Percentiles rank a stretch among this genome's conserved stretches.
These are phyloP conservation scores for Euphorbia schlechtendalii DNA, from an alignment of 441 rosid genomes.

Conservation along the genomic window DNA sequence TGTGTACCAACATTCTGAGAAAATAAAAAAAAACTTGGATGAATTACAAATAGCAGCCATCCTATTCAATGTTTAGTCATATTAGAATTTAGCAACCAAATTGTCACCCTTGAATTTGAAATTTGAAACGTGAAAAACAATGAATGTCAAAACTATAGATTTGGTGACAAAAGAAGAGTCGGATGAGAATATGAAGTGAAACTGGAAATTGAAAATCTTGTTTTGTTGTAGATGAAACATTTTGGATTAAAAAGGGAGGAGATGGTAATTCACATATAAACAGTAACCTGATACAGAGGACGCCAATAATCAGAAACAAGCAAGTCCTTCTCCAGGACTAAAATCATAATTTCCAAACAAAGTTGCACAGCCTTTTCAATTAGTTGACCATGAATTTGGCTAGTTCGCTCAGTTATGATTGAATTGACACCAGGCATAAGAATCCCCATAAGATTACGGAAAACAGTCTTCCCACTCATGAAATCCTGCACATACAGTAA, in stretches of 20 bases:
- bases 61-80: too few species aligned
- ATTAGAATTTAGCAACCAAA: not conserved
- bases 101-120: not conserved
- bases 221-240: too few species aligned
- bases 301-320: slow-evolving; percentile 91
- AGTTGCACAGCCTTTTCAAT: slow-evolving; percentile 91
- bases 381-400: slow-evolving; percentile 71
- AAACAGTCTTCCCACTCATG: slow-evolving; percentile 93
- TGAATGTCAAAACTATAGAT: not conserved
- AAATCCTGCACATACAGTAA: slow-evolving; percentile 58
- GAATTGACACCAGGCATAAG: slow-evolving; percentile 80
- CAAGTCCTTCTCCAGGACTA: slow-evolving; percentile 76
- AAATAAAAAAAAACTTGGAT: not conserved
- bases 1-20: not conserved
- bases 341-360: slow-evolving; percentile 74
- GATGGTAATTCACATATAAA: slow-evolving; percentile 9
- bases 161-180: not conserved
- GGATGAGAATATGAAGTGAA: not conserved
- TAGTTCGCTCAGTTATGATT: slow-evolving; percentile 62
- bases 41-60: not conserved
- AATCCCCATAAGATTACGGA: slow-evolving; percentile 80
- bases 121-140: not conserved
- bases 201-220: not conserved
- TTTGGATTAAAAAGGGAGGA: too few species aligned
- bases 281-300: slow-evolving; percentile 75